Evolutionary conservation across 1,139 yeast species (phyloP).

Genomic region (Suhomyces ambrosiae): DNA sequence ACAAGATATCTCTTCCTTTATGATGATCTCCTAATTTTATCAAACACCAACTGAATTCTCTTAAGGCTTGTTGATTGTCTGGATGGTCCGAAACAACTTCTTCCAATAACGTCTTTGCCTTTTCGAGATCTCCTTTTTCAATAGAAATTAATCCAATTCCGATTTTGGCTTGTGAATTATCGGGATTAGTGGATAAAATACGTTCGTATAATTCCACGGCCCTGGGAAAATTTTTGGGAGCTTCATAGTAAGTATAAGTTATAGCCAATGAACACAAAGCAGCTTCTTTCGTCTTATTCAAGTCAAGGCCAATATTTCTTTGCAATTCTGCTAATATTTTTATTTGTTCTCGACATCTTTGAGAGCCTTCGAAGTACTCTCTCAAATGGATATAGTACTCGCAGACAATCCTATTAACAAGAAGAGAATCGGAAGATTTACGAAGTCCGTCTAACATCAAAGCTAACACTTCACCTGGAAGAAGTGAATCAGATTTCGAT

Average conservation of each 20-base stretch:
- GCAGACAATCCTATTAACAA: slow-evolving; percentile 68
- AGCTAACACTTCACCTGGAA: slow-evolving; percentile 57
- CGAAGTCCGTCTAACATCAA: slow-evolving; percentile 57
- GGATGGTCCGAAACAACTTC: slow-evolving; percentile 55
- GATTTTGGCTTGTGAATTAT: slow-evolving; percentile 62
- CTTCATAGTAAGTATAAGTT: slow-evolving; percentile 79
- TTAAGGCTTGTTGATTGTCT: slow-evolving; percentile 58
- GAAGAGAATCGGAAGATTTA: slow-evolving; percentile 48
- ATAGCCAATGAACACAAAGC: slow-evolving; percentile 70
- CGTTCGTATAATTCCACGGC: slow-evolving; percentile 74
- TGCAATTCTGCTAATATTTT: slow-evolving; percentile 53
- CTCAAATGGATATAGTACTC: slow-evolving; percentile 60
- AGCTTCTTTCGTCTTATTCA: slow-evolving; percentile 58
- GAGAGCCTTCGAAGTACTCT: slow-evolving; percentile 67
- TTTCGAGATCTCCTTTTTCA: slow-evolving; percentile 59
- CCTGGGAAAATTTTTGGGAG: slow-evolving; percentile 80
- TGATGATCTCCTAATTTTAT: slow-evolving; percentile 54
- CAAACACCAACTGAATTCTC: slow-evolving; percentile 82
- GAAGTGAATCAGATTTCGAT: slow-evolving; percentile 24
- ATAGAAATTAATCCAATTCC: slow-evolving; percentile 82
- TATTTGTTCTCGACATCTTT: slow-evolving; percentile 63
- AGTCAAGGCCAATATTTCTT: slow-evolving; percentile 47
- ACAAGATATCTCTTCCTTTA: slow-evolving; percentile 57
- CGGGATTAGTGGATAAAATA: slow-evolving; percentile 53
- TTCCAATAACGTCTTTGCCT: slow-evolving; percentile 55